Conservation (phyloP, 495 filamentous ascomycete species). For the Trichocladium uniseriatum region DNA sequence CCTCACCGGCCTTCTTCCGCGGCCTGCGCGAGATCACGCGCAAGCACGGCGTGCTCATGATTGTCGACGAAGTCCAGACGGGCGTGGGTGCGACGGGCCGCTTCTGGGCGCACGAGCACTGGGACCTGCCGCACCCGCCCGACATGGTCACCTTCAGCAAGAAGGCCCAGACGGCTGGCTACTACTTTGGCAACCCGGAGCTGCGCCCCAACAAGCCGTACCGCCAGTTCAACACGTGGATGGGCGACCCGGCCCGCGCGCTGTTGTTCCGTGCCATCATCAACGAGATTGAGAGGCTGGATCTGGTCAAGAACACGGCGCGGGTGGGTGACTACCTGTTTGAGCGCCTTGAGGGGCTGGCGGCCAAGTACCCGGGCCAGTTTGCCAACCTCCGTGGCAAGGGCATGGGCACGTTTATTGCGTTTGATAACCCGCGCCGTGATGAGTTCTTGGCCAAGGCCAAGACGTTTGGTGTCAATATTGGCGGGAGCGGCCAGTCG, state of each 20-base stretch:
- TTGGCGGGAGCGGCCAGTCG: slow-evolving; percentile 74
- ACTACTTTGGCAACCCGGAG: slow-evolving; percentile 83
- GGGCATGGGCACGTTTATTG: slow-evolving; percentile 93
- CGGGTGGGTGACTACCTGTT: slow-evolving; percentile 78
- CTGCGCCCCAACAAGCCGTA: slow-evolving; percentile 98
- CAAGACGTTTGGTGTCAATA: slow-evolving; percentile 81
- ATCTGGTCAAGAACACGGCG: slow-evolving; percentile 74
- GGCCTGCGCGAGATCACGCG: slow-evolving; percentile 79
- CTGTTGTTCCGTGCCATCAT: slow-evolving; percentile 90
- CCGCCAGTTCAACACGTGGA: slow-evolving; percentile 99
- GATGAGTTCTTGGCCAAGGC: slow-evolving; percentile 77
- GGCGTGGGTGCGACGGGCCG: slow-evolving; percentile 91
- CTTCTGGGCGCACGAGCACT: slow-evolving; percentile 99
- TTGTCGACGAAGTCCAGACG: slow-evolving; percentile 98
- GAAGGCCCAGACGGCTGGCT: slow-evolving; percentile 97
- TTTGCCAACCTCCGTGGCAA: slow-evolving; percentile 87
- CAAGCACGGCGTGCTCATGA: slow-evolving; percentile 79
- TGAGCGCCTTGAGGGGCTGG: slow-evolving; percentile 56
- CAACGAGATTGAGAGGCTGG: slow-evolving; percentile 72
- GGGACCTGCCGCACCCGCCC: slow-evolving; percentile 72
- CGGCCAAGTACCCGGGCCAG: slow-evolving; percentile 67
- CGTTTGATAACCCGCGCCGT: slow-evolving; percentile 80
- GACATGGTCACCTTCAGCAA: slow-evolving; percentile 99
- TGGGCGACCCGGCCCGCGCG: slow-evolving; percentile 90
- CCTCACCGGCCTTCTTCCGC: slow-evolving; percentile 84